Conservation (phyloP, 2,329 filamentous ascomycete genomes). For the Diplodia scrobiculata region DNA sequence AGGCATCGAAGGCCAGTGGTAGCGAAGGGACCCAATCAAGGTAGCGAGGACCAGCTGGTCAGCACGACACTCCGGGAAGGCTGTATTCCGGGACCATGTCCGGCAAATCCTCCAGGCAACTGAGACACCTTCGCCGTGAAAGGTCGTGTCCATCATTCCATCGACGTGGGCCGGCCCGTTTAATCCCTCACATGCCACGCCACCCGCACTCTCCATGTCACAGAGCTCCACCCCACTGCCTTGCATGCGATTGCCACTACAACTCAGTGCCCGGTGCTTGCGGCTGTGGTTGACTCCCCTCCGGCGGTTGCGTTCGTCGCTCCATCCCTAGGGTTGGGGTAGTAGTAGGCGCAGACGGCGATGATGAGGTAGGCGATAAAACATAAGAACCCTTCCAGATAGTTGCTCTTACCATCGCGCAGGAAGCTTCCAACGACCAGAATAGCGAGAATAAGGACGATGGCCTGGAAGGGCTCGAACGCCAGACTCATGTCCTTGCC, state of each 20-base stretch:
- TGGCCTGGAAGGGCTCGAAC: constrained; percentile 85
- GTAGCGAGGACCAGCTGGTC: neutral
- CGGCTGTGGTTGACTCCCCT: neutral
- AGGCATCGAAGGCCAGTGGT: no score
- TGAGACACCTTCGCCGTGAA: constrained; percentile 12
- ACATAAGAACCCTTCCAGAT: constrained; percentile 81
- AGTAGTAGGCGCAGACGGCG: constrained; percentile 63
- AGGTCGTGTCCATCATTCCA: neutral
- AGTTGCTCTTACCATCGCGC: constrained; percentile 85
- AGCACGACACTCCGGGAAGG: neutral
- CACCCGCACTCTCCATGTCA: neutral
- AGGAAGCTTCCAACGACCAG: constrained; percentile 86
- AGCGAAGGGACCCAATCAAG: neutral
- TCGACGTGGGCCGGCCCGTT: neutral
- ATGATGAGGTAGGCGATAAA: constrained; percentile 69
- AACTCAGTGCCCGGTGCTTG: neutral
- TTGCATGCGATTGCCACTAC: neutral
- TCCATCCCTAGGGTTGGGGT: constrained; percentile 53
- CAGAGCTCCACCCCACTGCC: neutral
- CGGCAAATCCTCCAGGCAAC: constrained; percentile 4
- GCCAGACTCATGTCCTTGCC: constrained; percentile 72
- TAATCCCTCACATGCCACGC: neutral
- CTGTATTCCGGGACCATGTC: neutral
- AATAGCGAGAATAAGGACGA: constrained; percentile 78
- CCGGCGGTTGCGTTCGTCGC: neutral